A percentile compares a stretch with the other conserved stretches of the same genome.
Conservation (phyloP, 441 rosid species). For the Pelargonium myrrhifolium region DNA sequence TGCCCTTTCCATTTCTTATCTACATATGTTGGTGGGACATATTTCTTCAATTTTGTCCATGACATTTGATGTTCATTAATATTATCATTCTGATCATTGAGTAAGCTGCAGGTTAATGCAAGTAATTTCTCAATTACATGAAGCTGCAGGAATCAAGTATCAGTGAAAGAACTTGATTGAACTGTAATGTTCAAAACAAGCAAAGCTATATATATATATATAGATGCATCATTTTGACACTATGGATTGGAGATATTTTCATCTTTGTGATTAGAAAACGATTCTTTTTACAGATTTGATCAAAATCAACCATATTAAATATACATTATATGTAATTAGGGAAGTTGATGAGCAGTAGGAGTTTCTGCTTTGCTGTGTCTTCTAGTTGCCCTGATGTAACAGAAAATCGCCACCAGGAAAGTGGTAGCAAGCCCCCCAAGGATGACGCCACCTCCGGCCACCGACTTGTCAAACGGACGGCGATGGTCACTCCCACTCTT, state of each 20-base stretch:
- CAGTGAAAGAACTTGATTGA: no score
- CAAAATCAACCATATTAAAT: background rate
- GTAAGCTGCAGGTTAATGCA: no score
- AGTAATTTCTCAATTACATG: no score
- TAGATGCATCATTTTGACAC: background rate
- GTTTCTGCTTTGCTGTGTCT: constrained; percentile 32
- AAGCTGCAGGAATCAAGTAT: no score
- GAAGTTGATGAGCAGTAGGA: constrained; percentile 7
- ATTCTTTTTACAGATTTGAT: background rate
- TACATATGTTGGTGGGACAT: background rate
- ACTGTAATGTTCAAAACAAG: no score
- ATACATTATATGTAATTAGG: background rate
- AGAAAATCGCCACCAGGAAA: constrained; percentile 59
- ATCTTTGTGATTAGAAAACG: background rate
- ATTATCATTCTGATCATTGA: background rate
- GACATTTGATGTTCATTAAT: background rate
- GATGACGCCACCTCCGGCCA: constrained; percentile 65
- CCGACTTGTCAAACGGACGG: constrained; percentile 48
- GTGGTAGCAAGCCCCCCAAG: constrained; percentile 63
- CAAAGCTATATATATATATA: no score
- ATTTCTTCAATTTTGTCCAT: background rate
- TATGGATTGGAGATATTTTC: background rate
- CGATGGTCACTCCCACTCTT: constrained; percentile 23
- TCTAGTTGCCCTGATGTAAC: constrained; percentile 67
- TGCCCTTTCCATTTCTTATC: background rate